Evolutionary conservation across 148 eudicot genomes (phyloP), one percentile per base, ranked within the genome.

Genomic region (Suaeda aralocaspica): DNA sequence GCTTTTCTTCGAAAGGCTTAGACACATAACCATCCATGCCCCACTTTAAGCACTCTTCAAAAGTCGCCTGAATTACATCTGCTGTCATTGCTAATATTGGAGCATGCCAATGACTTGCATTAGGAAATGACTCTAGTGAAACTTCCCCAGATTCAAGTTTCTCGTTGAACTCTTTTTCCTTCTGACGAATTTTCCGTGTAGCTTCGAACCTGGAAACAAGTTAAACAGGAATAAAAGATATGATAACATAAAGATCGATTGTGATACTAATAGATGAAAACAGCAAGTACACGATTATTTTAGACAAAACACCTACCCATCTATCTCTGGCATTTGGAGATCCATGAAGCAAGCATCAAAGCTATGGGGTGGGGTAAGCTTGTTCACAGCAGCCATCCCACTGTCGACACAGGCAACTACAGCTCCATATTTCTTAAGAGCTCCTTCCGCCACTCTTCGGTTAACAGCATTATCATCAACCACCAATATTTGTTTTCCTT

Each of bases 41-140:
- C 55, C 86, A 81, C 64, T 86, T 78, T 61, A 73, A 8, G 77
- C 96, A 88, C 71, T 83, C 76, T 62, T 90, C 96, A 31, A 81
- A 80, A 45, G 90, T 87, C 45, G 95, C 95, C 69, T 90, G 98
- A 58, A 84, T 88, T 18, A 93, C 96, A 78, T 93, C 98, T 1
- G 95, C 98, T 39, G 96, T 93, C 98, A 93, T 90, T 8, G 98
- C 96, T 59, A 93, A 70, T 77, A 93, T 93, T 3, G 98, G 98
- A 1, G 85, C 84, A 79, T 79, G 95, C 98, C 98, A 90, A 69
- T 44, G 66, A 70, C 62, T 59, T 59, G 64, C 63, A 45, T 62
- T 73, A n/a, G 70, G 68, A 46, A 58, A 70, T 49, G 63, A 69
- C 58, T 78, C 81, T 10, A 5, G 29, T 16, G 79, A 50, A 74